Evolutionary conservation across 208 protist genomes (phyloP), one percentile per base, ranked within the genome.

Genomic region (Trypanosoma platydactyli): DNA sequence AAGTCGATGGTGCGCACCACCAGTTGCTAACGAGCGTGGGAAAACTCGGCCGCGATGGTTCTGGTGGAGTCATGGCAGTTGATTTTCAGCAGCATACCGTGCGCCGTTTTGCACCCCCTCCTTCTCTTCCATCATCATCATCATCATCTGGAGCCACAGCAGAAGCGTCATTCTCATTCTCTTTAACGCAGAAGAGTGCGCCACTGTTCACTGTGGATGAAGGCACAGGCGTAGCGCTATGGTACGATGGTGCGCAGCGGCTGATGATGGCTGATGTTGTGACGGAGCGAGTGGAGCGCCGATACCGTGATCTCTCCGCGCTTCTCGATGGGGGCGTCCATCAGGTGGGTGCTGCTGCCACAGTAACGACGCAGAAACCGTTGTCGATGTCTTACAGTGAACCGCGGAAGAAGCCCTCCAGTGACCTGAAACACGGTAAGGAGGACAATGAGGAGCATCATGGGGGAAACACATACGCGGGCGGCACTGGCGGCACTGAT

Each of bases 381-480:
- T 83, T 95, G 69, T 49, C 76, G 70, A 90, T 95, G 81, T 61
- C 71, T 61, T 95, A 92, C 76, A 89, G 77, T 70, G 88, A 29
- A 5, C 81, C 84, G 24, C 81, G 68, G 41, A 87, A 89, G 64
- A 70, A 91, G 76, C 79, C 87, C 3, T 87, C 84, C 11, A 79
- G 83, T 48, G 80, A 79, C 27, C 65, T 94, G 24, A 97, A 97
- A 77, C 91, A 97, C 66, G 94, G 91, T 60, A 82, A 95, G 75
- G 73, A 87, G 13, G 91, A 97, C 62, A 81, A 95, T 75, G 81
- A 86, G 53, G 88, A 94, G 42, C 94, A 97, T 75, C 88, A 95
- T 64, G 94, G 92, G 16, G 94, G 94, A 40, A 97, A 97, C 74
- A 95, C 81, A 13, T 98, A 86, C 82, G 94, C 94, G 0, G 94